These are phyloP conservation scores for Emiliania huxleyi DNA, from an alignment of 78 protist species.

Conservation along the genomic window DNA sequence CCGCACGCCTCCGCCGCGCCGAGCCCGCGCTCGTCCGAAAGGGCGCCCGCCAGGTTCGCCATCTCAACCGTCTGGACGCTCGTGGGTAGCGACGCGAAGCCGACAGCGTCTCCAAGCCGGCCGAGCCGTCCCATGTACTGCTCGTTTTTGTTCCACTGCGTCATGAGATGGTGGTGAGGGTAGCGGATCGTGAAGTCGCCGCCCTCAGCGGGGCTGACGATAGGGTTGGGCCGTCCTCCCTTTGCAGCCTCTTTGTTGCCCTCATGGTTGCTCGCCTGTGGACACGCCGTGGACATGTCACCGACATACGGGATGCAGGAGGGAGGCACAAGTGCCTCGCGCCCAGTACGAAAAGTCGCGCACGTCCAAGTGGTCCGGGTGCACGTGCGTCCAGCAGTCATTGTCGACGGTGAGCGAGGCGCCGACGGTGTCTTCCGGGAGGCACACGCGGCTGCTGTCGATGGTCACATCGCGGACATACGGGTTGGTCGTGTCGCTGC, in stretches of 20 bases:
- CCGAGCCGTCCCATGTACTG: background rate
- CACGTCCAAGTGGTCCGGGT: background rate
- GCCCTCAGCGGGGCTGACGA: background rate
- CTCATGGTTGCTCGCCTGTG: too few relatives aligned
- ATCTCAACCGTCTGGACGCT: background rate
- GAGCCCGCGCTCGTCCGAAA: background rate
- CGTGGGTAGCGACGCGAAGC: background rate
- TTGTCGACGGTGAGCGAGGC: background rate
- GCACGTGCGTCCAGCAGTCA: conserved; percentile 1
- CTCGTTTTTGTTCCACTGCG: background rate
- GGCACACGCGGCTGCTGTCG: too few relatives aligned
- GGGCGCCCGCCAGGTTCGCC: background rate
- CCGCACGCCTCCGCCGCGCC: background rate
- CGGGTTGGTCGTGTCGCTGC: background rate
- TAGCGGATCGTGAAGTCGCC: background rate
- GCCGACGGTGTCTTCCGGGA: background rate
- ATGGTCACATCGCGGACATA: background rate
- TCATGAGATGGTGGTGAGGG: background rate
- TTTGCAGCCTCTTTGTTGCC: background rate
- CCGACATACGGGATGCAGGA: too few relatives aligned
- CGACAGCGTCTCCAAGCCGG: background rate
- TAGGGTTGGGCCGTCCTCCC: background rate
- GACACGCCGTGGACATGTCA: too few relatives aligned
- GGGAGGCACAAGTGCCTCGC: background rate
- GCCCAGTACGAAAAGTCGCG: conserved; percentile 8